Percentiles rank a stretch among this genome's conserved stretches.
These are phyloP conservation scores for Pneumocystis jirovecii DNA, from an alignment of 1,139 yeast species.

Conservation along the genomic window DNA sequence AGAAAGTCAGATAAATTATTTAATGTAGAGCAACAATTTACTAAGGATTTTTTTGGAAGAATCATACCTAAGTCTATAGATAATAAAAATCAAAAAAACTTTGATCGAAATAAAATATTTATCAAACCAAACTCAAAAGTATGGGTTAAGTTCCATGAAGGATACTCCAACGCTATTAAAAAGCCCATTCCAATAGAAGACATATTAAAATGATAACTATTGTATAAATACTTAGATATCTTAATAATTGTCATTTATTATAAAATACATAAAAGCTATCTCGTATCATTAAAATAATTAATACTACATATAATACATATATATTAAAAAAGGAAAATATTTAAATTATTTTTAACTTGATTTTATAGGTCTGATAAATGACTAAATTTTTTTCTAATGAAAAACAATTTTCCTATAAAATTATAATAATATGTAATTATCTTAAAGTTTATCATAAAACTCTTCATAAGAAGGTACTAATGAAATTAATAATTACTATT, in stretches of 20 bases:
- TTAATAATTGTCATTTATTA: neutral
- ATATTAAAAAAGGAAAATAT: neutral
- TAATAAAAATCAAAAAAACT: conserved; percentile 2
- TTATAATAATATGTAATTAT: neutral
- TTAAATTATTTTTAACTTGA: neutral
- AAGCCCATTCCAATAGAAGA: conserved; percentile 71
- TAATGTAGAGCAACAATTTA: conserved; percentile 4
- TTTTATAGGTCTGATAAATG: neutral
- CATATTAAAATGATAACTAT: conserved; percentile 1
- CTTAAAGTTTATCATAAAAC: neutral
- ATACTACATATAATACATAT: neutral
- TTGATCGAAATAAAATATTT: conserved; percentile 6
- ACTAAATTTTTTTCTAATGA: neutral
- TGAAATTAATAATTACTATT: neutral
- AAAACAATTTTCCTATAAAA: neutral
- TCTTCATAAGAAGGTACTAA: neutral
- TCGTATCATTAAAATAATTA: neutral
- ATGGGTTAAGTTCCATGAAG: conserved; percentile 90
- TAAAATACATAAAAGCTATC: neutral
- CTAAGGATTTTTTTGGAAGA: conserved; percentile 17
- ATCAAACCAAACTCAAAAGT: conserved; percentile 30
- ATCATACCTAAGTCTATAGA: conserved; percentile 10
- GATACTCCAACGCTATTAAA: conserved; percentile 85
- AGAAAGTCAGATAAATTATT: conserved; percentile 1
- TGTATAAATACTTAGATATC: neutral